Evolutionary conservation across 768 basidiomycete species (phyloP).

Genomic region (Rhizopogon roseolus): DNA sequence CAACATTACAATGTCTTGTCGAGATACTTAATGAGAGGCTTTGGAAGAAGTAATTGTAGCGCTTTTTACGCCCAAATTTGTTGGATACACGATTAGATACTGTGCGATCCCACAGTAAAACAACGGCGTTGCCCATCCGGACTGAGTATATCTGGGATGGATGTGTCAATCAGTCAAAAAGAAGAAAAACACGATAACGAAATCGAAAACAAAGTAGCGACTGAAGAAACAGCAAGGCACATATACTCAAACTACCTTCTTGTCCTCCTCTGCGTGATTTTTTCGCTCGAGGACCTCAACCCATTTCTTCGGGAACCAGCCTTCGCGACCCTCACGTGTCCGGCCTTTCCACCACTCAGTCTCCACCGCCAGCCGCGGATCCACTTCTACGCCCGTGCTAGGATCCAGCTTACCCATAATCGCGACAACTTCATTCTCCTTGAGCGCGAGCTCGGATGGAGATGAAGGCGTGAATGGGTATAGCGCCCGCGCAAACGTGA

Average conservation of each 20-base stretch:
- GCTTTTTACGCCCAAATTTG: no score
- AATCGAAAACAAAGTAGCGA: neutral
- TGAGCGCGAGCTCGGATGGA: conserved; percentile 73
- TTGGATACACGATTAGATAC: neutral
- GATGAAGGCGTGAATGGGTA: conserved; percentile 75
- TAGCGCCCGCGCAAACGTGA: conserved; percentile 80
- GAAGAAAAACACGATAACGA: neutral
- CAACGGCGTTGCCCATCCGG: no score
- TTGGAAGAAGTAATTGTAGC: no score
- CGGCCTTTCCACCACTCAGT: conserved; percentile 95
- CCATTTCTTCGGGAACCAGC: conserved; percentile 94
- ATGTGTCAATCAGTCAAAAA: neutral
- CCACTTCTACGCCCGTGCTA: conserved; percentile 60
- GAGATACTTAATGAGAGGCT: no score
- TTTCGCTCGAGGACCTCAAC: conserved; percentile 65
- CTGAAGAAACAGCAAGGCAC: neutral
- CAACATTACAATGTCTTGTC: no score
- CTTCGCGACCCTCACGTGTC: conserved; percentile 85
- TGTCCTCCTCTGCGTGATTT: conserved; percentile 30
- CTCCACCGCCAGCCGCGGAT: conserved; percentile 53
- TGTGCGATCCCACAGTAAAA: neutral
- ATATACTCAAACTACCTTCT: conserved; percentile 33
- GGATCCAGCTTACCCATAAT: conserved; percentile 80
- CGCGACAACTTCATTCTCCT: conserved; percentile 91
- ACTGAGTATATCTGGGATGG: neutral